phyloP scores from a whole-genome alignment of 495 filamentous ascomycete species.

The Jackrogersella multiformis region DNA sequence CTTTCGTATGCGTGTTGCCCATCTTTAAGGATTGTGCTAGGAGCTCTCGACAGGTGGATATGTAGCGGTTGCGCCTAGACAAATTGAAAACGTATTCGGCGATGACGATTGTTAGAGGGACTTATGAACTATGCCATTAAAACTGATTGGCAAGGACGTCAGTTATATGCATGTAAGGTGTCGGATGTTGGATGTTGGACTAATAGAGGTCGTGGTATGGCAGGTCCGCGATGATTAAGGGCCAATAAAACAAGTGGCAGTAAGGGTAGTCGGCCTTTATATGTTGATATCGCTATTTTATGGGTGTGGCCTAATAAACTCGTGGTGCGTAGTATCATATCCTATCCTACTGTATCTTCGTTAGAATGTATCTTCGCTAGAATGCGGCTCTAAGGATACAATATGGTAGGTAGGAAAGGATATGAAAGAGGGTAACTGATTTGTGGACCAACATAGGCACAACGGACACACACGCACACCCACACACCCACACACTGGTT shows the following conservation, averaged over 20 bases:
- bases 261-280: not conserved
- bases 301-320: not conserved
- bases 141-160: slow-evolving; percentile 12
- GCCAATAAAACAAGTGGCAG: not conserved
- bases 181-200: slow-evolving; percentile 1
- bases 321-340: slow-evolving; percentile 14
- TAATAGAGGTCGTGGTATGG: not conserved
- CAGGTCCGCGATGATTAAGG: not conserved
- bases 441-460: not conserved
- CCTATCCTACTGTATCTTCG: slow-evolving; percentile 2
- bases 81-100: not conserved
- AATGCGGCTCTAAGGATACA: slow-evolving; percentile 11
- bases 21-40: slow-evolving; percentile 45
- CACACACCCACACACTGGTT: too few relatives aligned
- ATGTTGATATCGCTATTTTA: slow-evolving; percentile 7
- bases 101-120: not conserved
- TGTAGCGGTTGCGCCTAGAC: not conserved
- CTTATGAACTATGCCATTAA: slow-evolving; percentile 3
- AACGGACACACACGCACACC: too few relatives aligned
- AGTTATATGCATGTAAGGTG: slow-evolving; percentile 19
- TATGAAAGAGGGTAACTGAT: not conserved
- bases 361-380: slow-evolving; percentile 15
- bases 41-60: not conserved
- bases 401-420: not conserved
- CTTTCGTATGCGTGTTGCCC: slow-evolving; percentile 71